Base-by-base conservation (phyloP, 306 rosid species). In the Gastrolobium bilobum region DNA sequence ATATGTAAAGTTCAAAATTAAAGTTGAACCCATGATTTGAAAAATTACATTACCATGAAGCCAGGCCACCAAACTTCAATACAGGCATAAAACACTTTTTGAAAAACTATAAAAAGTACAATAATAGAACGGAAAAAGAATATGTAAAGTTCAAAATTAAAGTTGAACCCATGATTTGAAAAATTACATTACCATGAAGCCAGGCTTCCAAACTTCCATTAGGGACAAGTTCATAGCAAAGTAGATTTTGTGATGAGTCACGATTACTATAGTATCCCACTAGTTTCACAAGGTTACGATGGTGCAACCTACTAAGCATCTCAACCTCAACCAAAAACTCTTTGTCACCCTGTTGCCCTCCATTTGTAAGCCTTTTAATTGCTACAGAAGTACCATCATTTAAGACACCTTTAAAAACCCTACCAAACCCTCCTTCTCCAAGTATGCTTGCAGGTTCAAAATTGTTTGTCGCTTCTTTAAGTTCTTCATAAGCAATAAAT, bases 121-220 rank as follows among this genome's bases (percentile, higher is more conserved):
- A 63, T 20, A 62, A 59, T 60, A 29, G 50, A 29, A 50, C 38
- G 60, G 35, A 34, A 30, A 84, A 84, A 69, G 8, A 46, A 51
- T 11, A 37, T 50, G 26, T 20, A 20, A 54, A 20, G 31, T 40
- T 65, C 71, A 70, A 34, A 29, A 74, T 51, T 10, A 34, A 30
- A 37, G 81, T 6, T 11, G 34, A 80, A 43, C 15, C 68, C 38
- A 7, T 73, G 59, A 71, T 58, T 46, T 39, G 39, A 83, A 61
- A 89, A 79, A 65, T 47, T 57, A 73, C 84, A 76, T 79, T 90
- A 96, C 98, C 99, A 84, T 96, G 99, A 65, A 96, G 98, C 99
- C 99, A 93, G 53, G 98, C 91, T 79, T 96, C 98, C 90, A 96
- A 90, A 87, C 98, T 93, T 83, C 99, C 99, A 90, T 96, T 96